phyloP scores from a whole-genome alignment of 495 filamentous ascomycete genomes.

The Trichoderma asperelloides region DNA sequence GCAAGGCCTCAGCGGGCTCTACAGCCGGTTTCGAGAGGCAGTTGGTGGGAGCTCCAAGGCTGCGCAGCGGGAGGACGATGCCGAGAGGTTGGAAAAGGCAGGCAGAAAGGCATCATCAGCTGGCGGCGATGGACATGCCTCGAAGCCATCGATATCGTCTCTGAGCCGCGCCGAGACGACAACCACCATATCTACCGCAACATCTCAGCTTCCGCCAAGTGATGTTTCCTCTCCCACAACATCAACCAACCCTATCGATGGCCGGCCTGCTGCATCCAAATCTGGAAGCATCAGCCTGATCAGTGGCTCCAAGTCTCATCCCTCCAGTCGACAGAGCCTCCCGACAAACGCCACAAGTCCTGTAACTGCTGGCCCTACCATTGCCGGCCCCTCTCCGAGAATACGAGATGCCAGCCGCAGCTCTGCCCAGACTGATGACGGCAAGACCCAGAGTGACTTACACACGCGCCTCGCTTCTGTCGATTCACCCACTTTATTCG shows the following conservation, averaged over 20 bases:
- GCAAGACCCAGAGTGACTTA: conserved; percentile 16
- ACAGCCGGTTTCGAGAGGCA: conserved; percentile 69
- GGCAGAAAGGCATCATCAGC: conserved; percentile 28
- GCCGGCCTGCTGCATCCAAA: conserved; percentile 39
- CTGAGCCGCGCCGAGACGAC: conserved; percentile 27
- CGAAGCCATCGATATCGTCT: conserved; percentile 28
- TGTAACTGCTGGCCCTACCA: conserved; percentile 4
- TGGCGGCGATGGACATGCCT: conserved; percentile 19
- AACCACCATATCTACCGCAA: conserved; percentile 23
- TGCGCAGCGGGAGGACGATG: conserved; percentile 28
- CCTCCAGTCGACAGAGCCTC: conserved; percentile 37
- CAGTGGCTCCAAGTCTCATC: conserved; percentile 44
- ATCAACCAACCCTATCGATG: conserved; percentile 26
- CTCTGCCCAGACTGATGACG: background rate
- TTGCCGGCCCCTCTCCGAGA: background rate
- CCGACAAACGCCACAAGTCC: conserved; percentile 26
- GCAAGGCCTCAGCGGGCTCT: conserved; percentile 76
- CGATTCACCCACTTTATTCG: conserved; percentile 29
- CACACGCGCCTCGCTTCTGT: conserved; percentile 15
- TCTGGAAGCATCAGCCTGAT: conserved; percentile 46
- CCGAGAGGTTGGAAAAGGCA: conserved; percentile 22
- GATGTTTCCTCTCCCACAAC: conserved; percentile 26
- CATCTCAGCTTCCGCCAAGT: conserved; percentile 19
- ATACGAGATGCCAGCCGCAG: background rate
- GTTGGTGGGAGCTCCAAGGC: conserved; percentile 56